Percentiles rank a stretch among this genome's conserved stretches.
Evolutionary conservation across 306 rosid genomes (phyloP).

Genomic region (Erythrophleum fordii): DNA sequence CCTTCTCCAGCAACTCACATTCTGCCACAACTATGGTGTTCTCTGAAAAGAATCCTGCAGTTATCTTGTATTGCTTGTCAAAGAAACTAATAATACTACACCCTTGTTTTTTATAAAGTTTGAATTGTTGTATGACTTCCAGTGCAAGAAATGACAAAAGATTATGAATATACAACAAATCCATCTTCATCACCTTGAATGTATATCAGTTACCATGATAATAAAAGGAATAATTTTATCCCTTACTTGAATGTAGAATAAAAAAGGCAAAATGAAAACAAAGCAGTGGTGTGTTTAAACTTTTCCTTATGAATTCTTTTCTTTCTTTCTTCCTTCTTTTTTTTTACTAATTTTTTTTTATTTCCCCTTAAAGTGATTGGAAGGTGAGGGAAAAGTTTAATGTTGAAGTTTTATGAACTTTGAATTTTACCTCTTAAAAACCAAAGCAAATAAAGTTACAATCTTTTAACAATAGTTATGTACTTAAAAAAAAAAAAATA

Average conservation of each 20-base stretch:
- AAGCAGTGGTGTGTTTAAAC: background rate
- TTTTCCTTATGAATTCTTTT: background rate
- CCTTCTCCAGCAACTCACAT: slow-evolving; percentile 84
- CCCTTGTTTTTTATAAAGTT: slow-evolving; percentile 19
- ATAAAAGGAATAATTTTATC: background rate
- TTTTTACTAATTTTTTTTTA: background rate
- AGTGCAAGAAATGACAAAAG: slow-evolving; percentile 11
- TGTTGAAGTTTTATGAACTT: background rate
- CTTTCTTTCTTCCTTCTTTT: background rate
- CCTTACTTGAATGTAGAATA: background rate
- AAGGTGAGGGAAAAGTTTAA: background rate
- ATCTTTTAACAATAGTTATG: background rate
- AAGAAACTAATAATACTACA: slow-evolving; percentile 48
- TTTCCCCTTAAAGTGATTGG: background rate
- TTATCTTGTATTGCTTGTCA: slow-evolving; percentile 83
- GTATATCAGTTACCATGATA: background rate
- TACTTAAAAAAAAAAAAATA: background rate
- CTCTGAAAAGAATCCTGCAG: slow-evolving; percentile 86
- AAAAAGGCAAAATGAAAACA: background rate
- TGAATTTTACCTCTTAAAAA: background rate
- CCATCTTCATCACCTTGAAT: slow-evolving; percentile 24
- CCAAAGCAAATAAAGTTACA: background rate
- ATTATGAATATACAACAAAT: background rate
- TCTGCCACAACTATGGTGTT: slow-evolving; percentile 90
- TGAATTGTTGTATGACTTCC: background rate